Evolutionary conservation across 805 yeast species (phyloP).

Genomic region (Kazachstania bromeliacearum): DNA sequence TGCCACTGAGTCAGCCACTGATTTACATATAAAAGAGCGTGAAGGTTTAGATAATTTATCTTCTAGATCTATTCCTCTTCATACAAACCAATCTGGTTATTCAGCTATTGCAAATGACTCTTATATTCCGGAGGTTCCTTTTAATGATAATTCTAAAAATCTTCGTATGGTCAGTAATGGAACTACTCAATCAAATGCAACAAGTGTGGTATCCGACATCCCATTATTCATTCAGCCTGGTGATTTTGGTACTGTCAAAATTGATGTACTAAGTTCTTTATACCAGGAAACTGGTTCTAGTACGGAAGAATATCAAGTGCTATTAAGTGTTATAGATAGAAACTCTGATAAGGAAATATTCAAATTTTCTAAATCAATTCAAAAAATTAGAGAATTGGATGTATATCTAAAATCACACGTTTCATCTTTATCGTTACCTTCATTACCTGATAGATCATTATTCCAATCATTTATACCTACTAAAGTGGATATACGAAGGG

Average conservation of each 20-base stretch:
- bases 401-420: constrained; percentile 46
- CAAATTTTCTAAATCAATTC: constrained; percentile 56
- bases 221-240: constrained; percentile 50
- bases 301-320: constrained; percentile 48
- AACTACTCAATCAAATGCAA: constrained; percentile 8
- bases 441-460: constrained; percentile 53
- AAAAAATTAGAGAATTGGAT: constrained; percentile 56
- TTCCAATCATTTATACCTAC: constrained; percentile 48
- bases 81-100: background rate
- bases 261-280: constrained; percentile 43
- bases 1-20: background rate
- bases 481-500: constrained; percentile 54
- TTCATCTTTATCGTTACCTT: constrained; percentile 41
- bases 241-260: constrained; percentile 42
- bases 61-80: no score
- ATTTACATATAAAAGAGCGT: constrained; percentile 1
- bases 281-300: constrained; percentile 32
- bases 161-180: constrained; percentile 8
- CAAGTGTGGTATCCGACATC: constrained; percentile 28
- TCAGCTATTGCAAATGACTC: background rate
- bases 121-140: no score
- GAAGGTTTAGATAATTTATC: background rate
- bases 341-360: constrained; percentile 60
- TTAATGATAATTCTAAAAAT: background rate
- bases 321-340: constrained; percentile 56